phyloP scores from a whole-genome alignment of 306 rosid species.

The Citrullus mucosospermus region DNA sequence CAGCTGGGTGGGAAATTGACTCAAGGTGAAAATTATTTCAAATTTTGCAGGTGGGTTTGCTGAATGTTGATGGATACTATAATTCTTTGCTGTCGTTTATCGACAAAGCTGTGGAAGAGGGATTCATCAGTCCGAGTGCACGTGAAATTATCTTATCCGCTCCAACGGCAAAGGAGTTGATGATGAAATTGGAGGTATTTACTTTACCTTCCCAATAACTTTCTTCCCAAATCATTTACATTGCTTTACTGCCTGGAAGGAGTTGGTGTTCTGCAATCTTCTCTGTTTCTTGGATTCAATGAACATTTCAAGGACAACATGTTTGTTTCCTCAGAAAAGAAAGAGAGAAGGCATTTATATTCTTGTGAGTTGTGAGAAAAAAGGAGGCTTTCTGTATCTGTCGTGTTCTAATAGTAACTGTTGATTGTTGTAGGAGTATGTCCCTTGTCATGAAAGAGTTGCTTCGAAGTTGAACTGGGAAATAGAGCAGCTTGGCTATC shows the following conservation, averaged over 20 bases:
- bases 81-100: conserved; percentile 52
- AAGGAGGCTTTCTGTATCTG: background rate
- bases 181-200: conserved; percentile 58
- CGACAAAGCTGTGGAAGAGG: conserved; percentile 74
- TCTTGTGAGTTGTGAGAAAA: background rate
- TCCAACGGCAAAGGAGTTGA: conserved; percentile 52
- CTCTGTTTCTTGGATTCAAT: conserved; percentile 1
- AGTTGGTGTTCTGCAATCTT: background rate
- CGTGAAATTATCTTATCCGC: conserved; percentile 67
- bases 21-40: background rate
- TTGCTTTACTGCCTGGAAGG: background rate
- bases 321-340: background rate
- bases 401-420: background rate
- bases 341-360: background rate
- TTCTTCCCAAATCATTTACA: background rate
- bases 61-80: conserved; percentile 71
- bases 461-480: conserved; percentile 65
- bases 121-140: conserved; percentile 51
- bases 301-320: background rate
- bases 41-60: conserved; percentile 49
- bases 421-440: conserved; percentile 37
- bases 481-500: conserved; percentile 47
- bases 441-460: conserved; percentile 59
- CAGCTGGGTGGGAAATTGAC: background rate
- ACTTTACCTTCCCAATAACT: background rate